A percentile compares a stretch with the other conserved stretches of the same genome.
phyloP scores from a whole-genome alignment of 306 rosid species.

The Cucurbita pepo region DNA sequence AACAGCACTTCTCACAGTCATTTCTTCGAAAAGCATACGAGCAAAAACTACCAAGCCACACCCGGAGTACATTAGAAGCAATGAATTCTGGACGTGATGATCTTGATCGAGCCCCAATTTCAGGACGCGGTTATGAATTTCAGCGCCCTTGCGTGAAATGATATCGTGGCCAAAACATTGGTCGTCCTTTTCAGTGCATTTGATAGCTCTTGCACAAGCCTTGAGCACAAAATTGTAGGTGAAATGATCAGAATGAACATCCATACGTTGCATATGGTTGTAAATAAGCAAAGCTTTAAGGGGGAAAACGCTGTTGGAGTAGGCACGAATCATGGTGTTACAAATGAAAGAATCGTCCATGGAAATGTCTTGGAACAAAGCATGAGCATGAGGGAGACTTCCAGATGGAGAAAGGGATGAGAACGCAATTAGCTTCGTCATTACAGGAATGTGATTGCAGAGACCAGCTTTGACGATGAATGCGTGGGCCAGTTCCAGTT shows the following conservation, averaged over 20 bases:
- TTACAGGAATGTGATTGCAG: conserved; percentile 5
- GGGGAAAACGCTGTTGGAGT: conserved; percentile 32
- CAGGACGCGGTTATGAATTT: conserved; percentile 37
- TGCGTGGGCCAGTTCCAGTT: conserved; percentile 31
- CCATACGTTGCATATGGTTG: conserved; percentile 20
- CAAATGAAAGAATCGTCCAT: conserved; percentile 32
- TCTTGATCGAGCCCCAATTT: conserved; percentile 34
- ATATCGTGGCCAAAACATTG: conserved; percentile 4
- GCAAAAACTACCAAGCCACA: conserved; percentile 26
- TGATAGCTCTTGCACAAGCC: conserved; percentile 44
- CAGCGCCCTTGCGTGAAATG: conserved; percentile 34
- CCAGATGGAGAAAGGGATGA: conserved; percentile 43
- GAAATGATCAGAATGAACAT: conserved; percentile 22
- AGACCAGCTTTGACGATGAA: conserved; percentile 32
- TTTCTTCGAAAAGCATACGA: conserved; percentile 41
- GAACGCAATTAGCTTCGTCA: conserved; percentile 22
- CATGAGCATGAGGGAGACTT: conserved; percentile 36
- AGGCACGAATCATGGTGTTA: conserved; percentile 59
- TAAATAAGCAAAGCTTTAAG: conserved; percentile 26
- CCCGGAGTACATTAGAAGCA: conserved; percentile 32
- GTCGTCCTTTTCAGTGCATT: conserved; percentile 12
- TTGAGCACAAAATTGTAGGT: conserved; percentile 45
- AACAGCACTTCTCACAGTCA: conserved; percentile 22
- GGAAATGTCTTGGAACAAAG: conserved; percentile 36
- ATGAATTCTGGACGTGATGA: conserved; percentile 29